A percentile compares a stretch with the other conserved stretches of the same genome.
phyloP scores from a whole-genome alignment of 139 green algal species.

The Tetradesmus obliquus region DNA sequence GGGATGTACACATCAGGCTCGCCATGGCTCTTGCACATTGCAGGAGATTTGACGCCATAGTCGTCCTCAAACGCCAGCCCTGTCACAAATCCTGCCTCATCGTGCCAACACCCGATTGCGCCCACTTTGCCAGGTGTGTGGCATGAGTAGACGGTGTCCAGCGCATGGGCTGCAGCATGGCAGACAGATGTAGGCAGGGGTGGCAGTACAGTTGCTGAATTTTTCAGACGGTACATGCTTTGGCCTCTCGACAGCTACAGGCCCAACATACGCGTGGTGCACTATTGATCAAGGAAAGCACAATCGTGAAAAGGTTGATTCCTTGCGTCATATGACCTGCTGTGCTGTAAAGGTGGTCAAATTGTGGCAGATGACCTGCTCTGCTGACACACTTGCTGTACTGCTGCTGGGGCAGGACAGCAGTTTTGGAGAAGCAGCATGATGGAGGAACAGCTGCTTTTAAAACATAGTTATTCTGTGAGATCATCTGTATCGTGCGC shows the following conservation, averaged over 20 bases:
- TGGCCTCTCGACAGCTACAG: too few relatives aligned
- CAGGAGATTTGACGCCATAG: conserved; percentile 11
- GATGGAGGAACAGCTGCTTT: too few relatives aligned
- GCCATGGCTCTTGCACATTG: not conserved
- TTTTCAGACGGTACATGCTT: not conserved
- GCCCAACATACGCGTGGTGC: not conserved
- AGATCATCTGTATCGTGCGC: not conserved
- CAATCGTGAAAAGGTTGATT: too few relatives aligned
- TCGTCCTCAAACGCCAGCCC: conserved; percentile 12
- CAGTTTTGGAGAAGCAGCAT: not conserved
- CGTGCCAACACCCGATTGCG: not conserved
- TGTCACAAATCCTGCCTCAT: not conserved
- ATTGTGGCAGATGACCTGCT: not conserved
- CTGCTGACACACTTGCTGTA: not conserved
- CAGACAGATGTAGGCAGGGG: not conserved
- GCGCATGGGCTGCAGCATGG: not conserved
- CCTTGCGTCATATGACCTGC: too few relatives aligned
- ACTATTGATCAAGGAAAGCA: too few relatives aligned
- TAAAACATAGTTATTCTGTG: too few relatives aligned
- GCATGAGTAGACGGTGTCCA: conserved; percentile 2
- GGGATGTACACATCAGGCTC: not conserved
- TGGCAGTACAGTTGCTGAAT: not conserved
- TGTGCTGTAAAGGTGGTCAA: too few relatives aligned
- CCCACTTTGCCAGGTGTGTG: not conserved
- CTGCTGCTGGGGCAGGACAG: not conserved